Percentiles rank a stretch among this genome's conserved stretches.
Conservation (phyloP, 306 rosid species). For the Quercus rubra region DNA sequence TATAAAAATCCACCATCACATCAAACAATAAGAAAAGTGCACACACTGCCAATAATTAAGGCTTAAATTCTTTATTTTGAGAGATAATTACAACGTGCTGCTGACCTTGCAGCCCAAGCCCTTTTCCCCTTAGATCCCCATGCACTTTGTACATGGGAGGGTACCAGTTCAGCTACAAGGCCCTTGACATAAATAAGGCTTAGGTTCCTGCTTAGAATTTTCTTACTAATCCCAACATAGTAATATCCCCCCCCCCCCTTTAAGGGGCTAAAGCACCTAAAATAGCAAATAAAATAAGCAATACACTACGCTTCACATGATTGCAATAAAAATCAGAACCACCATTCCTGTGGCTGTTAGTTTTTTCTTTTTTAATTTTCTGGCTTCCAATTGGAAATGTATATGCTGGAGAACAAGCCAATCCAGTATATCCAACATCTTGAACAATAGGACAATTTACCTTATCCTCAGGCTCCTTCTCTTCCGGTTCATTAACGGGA, state of each 20-base stretch:
- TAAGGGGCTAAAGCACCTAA: not conserved
- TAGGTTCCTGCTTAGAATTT: not conserved
- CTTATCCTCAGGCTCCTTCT: conserved; percentile 89
- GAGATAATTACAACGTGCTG: no score
- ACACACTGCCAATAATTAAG: not conserved
- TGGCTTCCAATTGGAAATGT: not conserved
- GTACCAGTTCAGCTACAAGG: no score
- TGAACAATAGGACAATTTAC: conserved; percentile 24
- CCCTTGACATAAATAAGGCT: not conserved
- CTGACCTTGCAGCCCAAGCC: no score
- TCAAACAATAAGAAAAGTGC: not conserved
- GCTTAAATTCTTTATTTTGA: no score
- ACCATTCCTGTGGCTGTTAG: not conserved
- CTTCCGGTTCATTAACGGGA: conserved; percentile 57
- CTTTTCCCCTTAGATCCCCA: no score
- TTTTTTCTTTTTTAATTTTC: not conserved
- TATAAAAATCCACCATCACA: not conserved
- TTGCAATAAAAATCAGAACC: not conserved
- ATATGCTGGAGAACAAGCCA: not conserved
- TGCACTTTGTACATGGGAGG: no score
- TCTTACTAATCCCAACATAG: not conserved
- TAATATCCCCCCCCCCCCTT: not conserved
- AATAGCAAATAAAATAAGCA: not conserved
- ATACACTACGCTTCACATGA: not conserved
- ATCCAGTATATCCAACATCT: not conserved